Conservation (phyloP, 768 basidiomycete genomes). For the Mycena floridula region DNA sequence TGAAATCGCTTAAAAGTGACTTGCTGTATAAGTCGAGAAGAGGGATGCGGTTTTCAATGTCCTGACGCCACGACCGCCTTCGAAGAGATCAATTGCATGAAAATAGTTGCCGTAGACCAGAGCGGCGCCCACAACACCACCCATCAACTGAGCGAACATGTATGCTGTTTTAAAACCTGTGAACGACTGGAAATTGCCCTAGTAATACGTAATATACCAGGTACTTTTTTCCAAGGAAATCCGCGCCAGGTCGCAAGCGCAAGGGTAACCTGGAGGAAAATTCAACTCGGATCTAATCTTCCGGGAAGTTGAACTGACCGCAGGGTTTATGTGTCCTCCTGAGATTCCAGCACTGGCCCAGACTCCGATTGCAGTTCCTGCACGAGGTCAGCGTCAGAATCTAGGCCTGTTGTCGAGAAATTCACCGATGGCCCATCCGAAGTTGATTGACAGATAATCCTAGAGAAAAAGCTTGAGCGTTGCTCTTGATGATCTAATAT, state of each 20-base stretch:
- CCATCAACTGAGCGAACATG: conserved; percentile 59
- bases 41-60: conserved; percentile 51
- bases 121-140: conserved; percentile 54
- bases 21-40: conserved; percentile 56
- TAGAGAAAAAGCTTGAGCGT: conserved; percentile 9
- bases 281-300: neutral
- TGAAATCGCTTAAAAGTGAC: conserved; percentile 12
- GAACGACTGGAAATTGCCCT: neutral
- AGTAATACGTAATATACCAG: conserved; percentile 26
- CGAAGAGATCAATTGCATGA: conserved; percentile 60
- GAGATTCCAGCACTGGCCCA: conserved; percentile 43
- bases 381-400: neutral
- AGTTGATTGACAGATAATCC: conserved; percentile 34
- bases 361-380: conserved; percentile 40
- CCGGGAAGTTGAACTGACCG: conserved; percentile 14
- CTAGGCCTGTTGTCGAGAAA: neutral
- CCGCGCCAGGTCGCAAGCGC: conserved; percentile 60
- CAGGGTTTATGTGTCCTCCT: conserved; percentile 41
- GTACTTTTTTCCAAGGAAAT: conserved; percentile 81
- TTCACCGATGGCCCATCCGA: conserved; percentile 39
- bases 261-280: conserved; percentile 50
- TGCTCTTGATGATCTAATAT: neutral
- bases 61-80: conserved; percentile 51
- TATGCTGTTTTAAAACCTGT: conserved; percentile 28
- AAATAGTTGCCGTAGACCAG: conserved; percentile 64